A percentile compares a stretch with the other conserved stretches of the same genome.
Conservation (phyloP, 1,139 yeast genomes). For the Suhomyces terraborum region DNA sequence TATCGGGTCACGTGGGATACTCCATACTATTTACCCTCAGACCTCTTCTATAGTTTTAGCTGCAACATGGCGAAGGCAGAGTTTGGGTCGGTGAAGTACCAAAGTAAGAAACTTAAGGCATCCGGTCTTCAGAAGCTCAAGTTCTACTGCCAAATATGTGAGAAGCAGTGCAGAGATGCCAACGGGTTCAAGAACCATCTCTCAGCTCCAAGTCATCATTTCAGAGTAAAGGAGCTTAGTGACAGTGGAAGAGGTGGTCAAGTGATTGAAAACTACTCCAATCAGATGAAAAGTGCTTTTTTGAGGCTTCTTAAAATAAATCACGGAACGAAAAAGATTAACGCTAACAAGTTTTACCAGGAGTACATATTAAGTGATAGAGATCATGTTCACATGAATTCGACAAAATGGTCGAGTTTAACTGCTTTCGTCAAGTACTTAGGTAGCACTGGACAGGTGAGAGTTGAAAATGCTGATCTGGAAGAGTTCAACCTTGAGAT, state of each 20-base stretch:
- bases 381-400: conserved; percentile 86
- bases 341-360: conserved; percentile 86
- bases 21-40: neutral
- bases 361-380: conserved; percentile 75
- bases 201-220: conserved; percentile 72
- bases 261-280: conserved; percentile 62
- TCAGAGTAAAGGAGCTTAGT: conserved; percentile 42
- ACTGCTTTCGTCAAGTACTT: conserved; percentile 70
- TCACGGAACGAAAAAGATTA: conserved; percentile 81
- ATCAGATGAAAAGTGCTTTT: conserved; percentile 64
- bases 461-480: conserved; percentile 47
- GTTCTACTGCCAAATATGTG: conserved; percentile 90
- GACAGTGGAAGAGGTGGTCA: conserved; percentile 41
- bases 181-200: conserved; percentile 92
- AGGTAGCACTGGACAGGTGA: conserved; percentile 59
- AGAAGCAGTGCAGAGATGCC: conserved; percentile 91
- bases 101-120: conserved; percentile 77
- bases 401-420: conserved; percentile 77
- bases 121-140: conserved; percentile 82
- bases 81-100: conserved; percentile 78
- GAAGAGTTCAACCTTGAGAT: conserved; percentile 44
- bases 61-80: conserved; percentile 51
- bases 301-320: conserved; percentile 58
- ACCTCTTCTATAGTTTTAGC: neutral
- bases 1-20: neutral